Evolutionary conservation across 2,329 filamentous ascomycete genomes (phyloP), one percentile per base, ranked within the genome.

Genomic region (Trematosphaeria pertusa): DNA sequence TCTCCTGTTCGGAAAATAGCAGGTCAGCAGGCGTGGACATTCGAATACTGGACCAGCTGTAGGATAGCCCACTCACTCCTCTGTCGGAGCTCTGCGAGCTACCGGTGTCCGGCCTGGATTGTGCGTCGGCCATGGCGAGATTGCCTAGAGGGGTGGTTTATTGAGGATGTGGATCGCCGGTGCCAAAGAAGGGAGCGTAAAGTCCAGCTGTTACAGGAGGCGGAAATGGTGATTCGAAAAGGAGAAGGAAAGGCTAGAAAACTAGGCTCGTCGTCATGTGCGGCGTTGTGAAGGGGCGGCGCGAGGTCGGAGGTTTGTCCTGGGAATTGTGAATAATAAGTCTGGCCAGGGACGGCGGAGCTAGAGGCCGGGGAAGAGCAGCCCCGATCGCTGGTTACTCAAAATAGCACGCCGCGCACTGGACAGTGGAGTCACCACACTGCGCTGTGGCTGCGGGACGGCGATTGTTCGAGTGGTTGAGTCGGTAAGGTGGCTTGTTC

Each of bases 1-100:
- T 83, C 62, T 92, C 87, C 87, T 90, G 67, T 40, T 41, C 41
- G 41, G 42, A 33, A 49, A 46, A 28, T n/a, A 45, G 42, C 7
- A 11, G 18, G 43, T 51, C 38, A 57, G 55, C 18, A 20, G 37
- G 7, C 36, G 24, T 43, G 11, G 17, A 31, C 12, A 28, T 28
- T 28, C 24, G 19, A 5, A 15, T 36, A 20, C 11, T 17, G 12
- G 22, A 33, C 11, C 15, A 8, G 15, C 20, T 33, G 33, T n/a
- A n/a, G n/a, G 19, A 28, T 7, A 28, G 7, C 8, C 8, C 24
- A 28, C 69, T 61, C 17, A 51, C 59, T 33, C 64, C 65, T 34
- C 54, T 59, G 42, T 67, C 64, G 3, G 67, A 71, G 59, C 65
- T 68, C 42, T 63, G 56, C 17, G 57, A 50, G 62, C 67, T n/a